Base-by-base conservation (phyloP, 2,329 filamentous ascomycete genomes). In the Aspergillus oerlinghausenensis region DNA sequence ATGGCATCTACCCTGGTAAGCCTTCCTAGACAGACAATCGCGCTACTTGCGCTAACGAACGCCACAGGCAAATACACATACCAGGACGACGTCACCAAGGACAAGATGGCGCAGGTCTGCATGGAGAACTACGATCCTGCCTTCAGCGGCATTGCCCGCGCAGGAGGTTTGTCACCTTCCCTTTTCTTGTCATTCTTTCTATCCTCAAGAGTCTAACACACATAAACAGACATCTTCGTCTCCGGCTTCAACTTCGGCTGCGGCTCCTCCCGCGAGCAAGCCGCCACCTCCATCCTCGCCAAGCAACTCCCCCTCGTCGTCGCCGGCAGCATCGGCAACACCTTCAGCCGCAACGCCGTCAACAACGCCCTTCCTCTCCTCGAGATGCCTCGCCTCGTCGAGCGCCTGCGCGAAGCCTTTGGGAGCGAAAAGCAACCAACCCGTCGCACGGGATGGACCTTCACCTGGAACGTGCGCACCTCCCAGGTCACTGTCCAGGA, bases 71-170 rank as follows among this genome's bases (percentile, higher is more conserved):
- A 92, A 70, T 92, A 90, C 73, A 97, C 92, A 0, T 97, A 97
- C 75, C 90, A 95, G 70, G 92, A 97, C 69, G 83, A 89, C 66
- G 81, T 97, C 1, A 77, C 88, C 0, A 79, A 76, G 0, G 88
- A 90, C 59, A 85, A 85, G 55, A 97, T 97, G 93, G 90, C 91
- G 0, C 79, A 89, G 63, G 92, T 92, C 0, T 92, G 89, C 74
- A 97, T 97, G 92, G 83, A 88, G 71, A 97, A 97, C 80, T 97
- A 96, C 76, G 93, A 97, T 70, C 76, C 82, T 0, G 71, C 79
- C 0, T 97, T 97, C 70, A 73, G 80, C 9, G 72, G 75, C 1
- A 79, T 87, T 38, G 87, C 88, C 49, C 82, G 21, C 19, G 43
- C 43, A 82, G 61, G 70, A 83, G 0, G 86, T 85, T 25, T 43